Base-by-base conservation (phyloP, 1,284 basidiomycete species). In the Austroboletus niveus region DNA sequence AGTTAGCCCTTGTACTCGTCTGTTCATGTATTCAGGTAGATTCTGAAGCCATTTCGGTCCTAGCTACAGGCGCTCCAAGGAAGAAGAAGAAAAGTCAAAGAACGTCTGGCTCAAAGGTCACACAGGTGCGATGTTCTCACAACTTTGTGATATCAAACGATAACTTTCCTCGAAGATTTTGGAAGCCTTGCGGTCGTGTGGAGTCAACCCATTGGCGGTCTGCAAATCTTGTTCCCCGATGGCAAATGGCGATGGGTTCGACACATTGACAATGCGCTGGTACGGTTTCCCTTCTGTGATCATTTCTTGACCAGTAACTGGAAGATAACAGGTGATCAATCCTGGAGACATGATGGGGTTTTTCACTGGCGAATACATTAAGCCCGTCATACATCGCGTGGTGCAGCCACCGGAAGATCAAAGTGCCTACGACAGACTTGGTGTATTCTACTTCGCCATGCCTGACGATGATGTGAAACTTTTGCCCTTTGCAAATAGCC, bases 321-420 rank as follows among this genome's bases (percentile, higher is more conserved):
- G 4, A 4, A 8, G 15, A 10, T 7, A 8, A n/a, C 17, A 56
- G 54, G 69, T 76, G 22, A 64, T 81, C 44, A 82, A 87, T 59
- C 76, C 76, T 1, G 84, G 84, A 27, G 84, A 86, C 55, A 71
- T 75, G 7, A 64, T 82, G 39, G 73, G 74, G 38, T 81, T 82
- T 66, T 64, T 84, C 9, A 78, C 77, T 0, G 80, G 79, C 0
- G 75, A 75, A 2, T 75, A 70, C 58, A 74, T 79, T 60, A 73
- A 70, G 34, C 71, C 70, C 3, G 79, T 75, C 2, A 70, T 75
- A 32, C 75, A 76, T 47, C 69, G 75, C 46, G 74, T 77, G 15
- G 57, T 71, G n/a, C 66, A 71, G 45, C 77, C 76, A 3, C 76
- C 73, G 4, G 38, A 47, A 2, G 75, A 77, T 52, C 77, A 78